Evolutionary conservation across 164 flowering plant species (phyloP).

Genomic region (Magnolia kwangsiensis): DNA sequence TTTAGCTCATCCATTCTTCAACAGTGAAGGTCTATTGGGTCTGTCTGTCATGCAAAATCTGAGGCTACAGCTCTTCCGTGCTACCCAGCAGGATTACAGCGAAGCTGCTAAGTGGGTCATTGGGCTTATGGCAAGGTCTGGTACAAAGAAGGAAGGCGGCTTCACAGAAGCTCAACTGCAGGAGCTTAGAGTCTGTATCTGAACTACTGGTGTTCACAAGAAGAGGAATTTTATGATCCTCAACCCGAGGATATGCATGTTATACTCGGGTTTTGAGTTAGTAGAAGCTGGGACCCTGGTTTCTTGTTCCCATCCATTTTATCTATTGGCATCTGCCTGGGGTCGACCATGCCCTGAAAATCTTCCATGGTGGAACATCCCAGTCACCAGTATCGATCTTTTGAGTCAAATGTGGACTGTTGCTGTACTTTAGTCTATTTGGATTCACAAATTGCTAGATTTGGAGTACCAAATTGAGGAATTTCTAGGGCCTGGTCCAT

Average conservation of each 20-base stretch:
- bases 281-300: not conserved
- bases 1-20: conserved; percentile 90
- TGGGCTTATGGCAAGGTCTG: conserved; percentile 88
- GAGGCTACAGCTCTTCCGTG: conserved; percentile 67
- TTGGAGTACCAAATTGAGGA: too few relatives aligned
- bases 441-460: not conserved
- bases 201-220: not conserved
- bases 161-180: conserved; percentile 93
- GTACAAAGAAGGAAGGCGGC: conserved; percentile 83
- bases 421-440: not conserved
- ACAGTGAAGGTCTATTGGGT: conserved; percentile 70
- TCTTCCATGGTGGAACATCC: not conserved
- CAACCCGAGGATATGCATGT: not conserved
- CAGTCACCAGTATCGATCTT: too few relatives aligned
- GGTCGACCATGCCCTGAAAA: not conserved
- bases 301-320: too few relatives aligned
- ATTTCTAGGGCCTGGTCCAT: not conserved
- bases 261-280: not conserved
- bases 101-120: conserved; percentile 82
- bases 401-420: not conserved
- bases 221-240: not conserved
- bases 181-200: conserved; percentile 60
- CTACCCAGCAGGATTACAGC: conserved; percentile 84
- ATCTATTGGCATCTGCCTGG: not conserved
- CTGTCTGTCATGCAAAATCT: conserved; percentile 83